phyloP scores from a whole-genome alignment of 305 asterid species.

The Fraxinus albicans region DNA sequence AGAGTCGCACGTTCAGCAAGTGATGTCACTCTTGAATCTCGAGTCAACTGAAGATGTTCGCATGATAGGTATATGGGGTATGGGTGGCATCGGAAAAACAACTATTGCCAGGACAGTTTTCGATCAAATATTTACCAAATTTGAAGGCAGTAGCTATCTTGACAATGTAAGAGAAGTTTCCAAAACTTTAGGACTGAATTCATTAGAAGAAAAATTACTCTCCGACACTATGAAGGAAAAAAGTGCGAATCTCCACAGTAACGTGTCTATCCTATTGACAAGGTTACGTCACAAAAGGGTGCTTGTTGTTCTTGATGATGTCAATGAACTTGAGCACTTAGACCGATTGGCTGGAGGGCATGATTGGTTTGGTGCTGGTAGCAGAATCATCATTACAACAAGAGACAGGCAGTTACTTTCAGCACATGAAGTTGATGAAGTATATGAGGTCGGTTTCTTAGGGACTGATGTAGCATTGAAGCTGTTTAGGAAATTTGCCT shows the following conservation, averaged over 20 bases:
- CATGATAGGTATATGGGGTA: too few relatives aligned
- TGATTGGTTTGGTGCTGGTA: slow-evolving; percentile 13
- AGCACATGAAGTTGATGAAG: not conserved
- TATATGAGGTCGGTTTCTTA: not conserved
- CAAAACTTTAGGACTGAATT: too few relatives aligned
- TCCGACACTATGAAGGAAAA: too few relatives aligned
- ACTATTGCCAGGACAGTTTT: too few relatives aligned
- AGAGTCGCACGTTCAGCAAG: too few relatives aligned
- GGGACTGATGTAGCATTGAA: not conserved
- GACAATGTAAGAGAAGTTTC: too few relatives aligned
- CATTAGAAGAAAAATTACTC: too few relatives aligned
- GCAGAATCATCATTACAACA: slow-evolving; percentile 23
- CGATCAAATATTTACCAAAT: too few relatives aligned
- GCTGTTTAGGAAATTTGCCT: slow-evolving; percentile 8
- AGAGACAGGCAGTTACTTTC: slow-evolving; percentile 9
- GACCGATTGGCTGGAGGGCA: not conserved
- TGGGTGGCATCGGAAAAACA: too few relatives aligned
- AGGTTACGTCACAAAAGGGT: slow-evolving; percentile 10
- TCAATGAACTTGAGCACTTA: slow-evolving; percentile 7
- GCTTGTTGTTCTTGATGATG: slow-evolving; percentile 19
- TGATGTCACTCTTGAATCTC: too few relatives aligned
- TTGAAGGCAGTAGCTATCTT: too few relatives aligned
- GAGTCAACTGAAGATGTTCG: too few relatives aligned
- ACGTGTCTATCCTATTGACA: not conserved
- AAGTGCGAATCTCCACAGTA: not conserved